Base-by-base conservation (phyloP, 495 filamentous ascomycete genomes). In the Rhizodiscina lignyota region DNA sequence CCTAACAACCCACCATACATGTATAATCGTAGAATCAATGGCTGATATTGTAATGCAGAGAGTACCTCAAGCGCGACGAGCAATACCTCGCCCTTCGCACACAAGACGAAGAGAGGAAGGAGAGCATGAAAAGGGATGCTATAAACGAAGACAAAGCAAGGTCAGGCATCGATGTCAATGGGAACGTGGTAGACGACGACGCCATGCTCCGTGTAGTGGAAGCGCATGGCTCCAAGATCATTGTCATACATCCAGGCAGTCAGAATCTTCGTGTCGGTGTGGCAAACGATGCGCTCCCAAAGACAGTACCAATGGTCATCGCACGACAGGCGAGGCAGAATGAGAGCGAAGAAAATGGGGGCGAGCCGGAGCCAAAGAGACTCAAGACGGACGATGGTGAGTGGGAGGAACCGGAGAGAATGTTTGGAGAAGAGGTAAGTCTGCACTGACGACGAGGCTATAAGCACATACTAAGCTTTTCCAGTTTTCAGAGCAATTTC, bases 21-120 rank as follows among this genome's bases (percentile, higher is more conserved):
- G n/a, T n/a, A n/a, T n/a, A n/a, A n/a, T n/a, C n/a, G n/a, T n/a
- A n/a, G n/a, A n/a, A n/a, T n/a, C n/a, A n/a, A n/a, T n/a, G n/a
- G n/a, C n/a, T n/a, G n/a, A n/a, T n/a, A n/a, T n/a, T n/a, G n/a
- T n/a, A n/a, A n/a, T n/a, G 18, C 34, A 93, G 85, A 23, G 89
- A 97, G 47, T 97, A 92, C 48, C 79, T 96, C 49, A 97, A 97
- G 64, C 74, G 91, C 47, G 89, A 97, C 57, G 89, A 97, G 44
- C 89, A 97, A 60, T 79, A 85, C 37, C 71, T 96, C 30, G 82
- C 86, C 1, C 72, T 84, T 47, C 73, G 89, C 36, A 62, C 92
- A 4, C 84, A 89, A 45, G 75, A 72, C 52, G 86, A 94, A 50
- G 83, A 83, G 38, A 72, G 68, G 30, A 63, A 80, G 30, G 80